phyloP scores from a whole-genome alignment of 345 rosid genomes.

The Lumnitzera racemosa region DNA sequence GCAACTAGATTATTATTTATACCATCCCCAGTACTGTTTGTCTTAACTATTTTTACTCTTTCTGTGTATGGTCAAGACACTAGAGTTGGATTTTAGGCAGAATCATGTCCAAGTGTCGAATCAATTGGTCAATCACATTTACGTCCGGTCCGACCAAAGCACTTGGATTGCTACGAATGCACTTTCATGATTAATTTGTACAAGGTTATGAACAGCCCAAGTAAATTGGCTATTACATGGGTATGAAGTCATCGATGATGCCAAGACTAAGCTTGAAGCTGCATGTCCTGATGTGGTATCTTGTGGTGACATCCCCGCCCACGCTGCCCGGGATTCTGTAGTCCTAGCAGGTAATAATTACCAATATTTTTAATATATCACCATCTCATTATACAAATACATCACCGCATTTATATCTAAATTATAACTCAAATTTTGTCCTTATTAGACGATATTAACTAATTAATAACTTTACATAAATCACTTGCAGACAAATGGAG shows the following conservation, averaged over 20 bases:
- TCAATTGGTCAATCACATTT: constrained; percentile 31
- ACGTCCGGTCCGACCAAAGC: constrained; percentile 25
- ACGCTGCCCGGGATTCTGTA: constrained; percentile 49
- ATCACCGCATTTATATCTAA: too few species aligned
- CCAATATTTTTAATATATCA: too few species aligned
- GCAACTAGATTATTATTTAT: too few species aligned
- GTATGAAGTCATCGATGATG: constrained; percentile 42
- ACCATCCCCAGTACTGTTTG: too few species aligned
- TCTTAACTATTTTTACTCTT: too few species aligned
- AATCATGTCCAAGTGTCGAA: background rate
- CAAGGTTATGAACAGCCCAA: constrained; percentile 35
- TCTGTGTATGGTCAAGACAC: too few species aligned
- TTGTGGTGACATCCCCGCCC: constrained; percentile 44
- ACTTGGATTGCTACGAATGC: constrained; percentile 42
- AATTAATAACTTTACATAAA: too few species aligned
- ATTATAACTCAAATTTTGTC: too few species aligned
- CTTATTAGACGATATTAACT: too few species aligned
- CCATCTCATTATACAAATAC: too few species aligned
- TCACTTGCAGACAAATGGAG: constrained; percentile 13
- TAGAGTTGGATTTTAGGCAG: too few species aligned
- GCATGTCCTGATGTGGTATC: constrained; percentile 46
- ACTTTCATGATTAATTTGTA: constrained; percentile 47
- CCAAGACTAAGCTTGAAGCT: constrained; percentile 44
- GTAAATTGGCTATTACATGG: constrained; percentile 28
- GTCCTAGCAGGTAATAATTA: background rate